These are phyloP conservation scores for Datura wrightii DNA, from an alignment of 257 asterid genomes.

Conservation along the genomic window DNA sequence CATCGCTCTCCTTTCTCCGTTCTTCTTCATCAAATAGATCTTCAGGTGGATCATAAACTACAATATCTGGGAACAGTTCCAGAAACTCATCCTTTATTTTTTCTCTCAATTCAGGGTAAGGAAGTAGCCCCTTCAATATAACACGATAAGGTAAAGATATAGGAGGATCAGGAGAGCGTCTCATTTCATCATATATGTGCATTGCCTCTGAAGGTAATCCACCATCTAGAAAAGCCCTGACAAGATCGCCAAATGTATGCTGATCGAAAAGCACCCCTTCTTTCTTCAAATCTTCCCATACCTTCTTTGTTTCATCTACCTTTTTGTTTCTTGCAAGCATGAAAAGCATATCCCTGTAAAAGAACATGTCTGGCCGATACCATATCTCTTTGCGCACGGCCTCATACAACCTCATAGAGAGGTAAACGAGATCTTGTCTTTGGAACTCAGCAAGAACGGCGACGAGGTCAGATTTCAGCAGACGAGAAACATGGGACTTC, in stretches of 20 bases:
- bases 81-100: constrained; percentile 85
- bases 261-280: constrained; percentile 90
- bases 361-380: constrained; percentile 95
- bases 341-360: constrained; percentile 89
- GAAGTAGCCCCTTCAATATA: constrained; percentile 81
- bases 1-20: constrained; percentile 51
- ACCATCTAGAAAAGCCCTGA: constrained; percentile 77
- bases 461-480: constrained; percentile 86
- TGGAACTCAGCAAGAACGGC: constrained; percentile 93
- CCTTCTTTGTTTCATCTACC: constrained; percentile 65
- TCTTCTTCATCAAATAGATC: constrained; percentile 64
- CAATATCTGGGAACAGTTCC: constrained; percentile 83
- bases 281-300: constrained; percentile 80
- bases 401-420: constrained; percentile 77
- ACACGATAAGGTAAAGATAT: constrained; percentile 84
- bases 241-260: constrained; percentile 92
- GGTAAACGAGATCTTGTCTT: constrained; percentile 80
- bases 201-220: constrained; percentile 77
- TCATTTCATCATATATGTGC: constrained; percentile 86
- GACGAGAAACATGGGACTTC: constrained; percentile 79
- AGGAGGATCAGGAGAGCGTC: constrained; percentile 76
- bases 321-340: constrained; percentile 91
- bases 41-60: constrained; percentile 85
- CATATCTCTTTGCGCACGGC: constrained; percentile 86
- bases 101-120: constrained; percentile 82